Evolutionary conservation across 2,329 filamentous ascomycete genomes (phyloP).

Genomic region (Dothiorella sarmentorum): DNA sequence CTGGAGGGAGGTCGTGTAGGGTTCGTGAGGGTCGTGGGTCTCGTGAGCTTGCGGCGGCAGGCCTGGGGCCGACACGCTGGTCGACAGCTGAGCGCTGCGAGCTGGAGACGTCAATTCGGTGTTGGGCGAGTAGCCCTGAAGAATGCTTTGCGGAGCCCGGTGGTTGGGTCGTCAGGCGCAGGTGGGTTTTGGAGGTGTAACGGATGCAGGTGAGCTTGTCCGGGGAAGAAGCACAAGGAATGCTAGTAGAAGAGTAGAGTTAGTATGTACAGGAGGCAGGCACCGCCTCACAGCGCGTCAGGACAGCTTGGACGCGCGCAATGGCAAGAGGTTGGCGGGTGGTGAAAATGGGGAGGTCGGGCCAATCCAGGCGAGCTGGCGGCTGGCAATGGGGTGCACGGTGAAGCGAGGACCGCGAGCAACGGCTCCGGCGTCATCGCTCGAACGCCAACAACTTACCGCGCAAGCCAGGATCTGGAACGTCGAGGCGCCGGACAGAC

Average conservation of each 20-base stretch:
- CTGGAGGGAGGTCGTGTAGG: constrained; percentile 38
- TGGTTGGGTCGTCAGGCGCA: background rate
- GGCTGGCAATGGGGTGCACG: constrained; percentile 14
- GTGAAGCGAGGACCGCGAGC: constrained; percentile 1
- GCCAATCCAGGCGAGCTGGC: constrained; percentile 13
- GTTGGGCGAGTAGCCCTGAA: background rate
- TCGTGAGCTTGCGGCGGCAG: constrained; percentile 33
- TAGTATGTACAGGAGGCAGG: constrained; percentile 1
- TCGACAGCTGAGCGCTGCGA: constrained; percentile 17
- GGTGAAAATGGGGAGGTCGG: constrained; percentile 19
- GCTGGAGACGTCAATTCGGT: constrained; percentile 16
- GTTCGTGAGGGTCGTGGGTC: constrained; percentile 35
- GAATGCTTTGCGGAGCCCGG: background rate
- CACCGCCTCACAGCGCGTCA: background rate
- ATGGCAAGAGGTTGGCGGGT: constrained; percentile 18
- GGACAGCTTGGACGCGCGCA: constrained; percentile 6
- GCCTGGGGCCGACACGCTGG: constrained; percentile 28
- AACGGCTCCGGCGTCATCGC: background rate
- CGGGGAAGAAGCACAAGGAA: constrained; percentile 9
- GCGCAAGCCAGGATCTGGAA: background rate
- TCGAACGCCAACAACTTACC: constrained; percentile 3
- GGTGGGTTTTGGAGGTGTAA: background rate
- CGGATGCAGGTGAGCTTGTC: constrained; percentile 7
- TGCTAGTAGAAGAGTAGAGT: constrained; percentile 1
- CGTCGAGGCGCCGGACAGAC: background rate